Evolutionary conservation across 495 filamentous ascomycete species (phyloP), one percentile per base, ranked within the genome.

Genomic region (Xylaria acuta): DNA sequence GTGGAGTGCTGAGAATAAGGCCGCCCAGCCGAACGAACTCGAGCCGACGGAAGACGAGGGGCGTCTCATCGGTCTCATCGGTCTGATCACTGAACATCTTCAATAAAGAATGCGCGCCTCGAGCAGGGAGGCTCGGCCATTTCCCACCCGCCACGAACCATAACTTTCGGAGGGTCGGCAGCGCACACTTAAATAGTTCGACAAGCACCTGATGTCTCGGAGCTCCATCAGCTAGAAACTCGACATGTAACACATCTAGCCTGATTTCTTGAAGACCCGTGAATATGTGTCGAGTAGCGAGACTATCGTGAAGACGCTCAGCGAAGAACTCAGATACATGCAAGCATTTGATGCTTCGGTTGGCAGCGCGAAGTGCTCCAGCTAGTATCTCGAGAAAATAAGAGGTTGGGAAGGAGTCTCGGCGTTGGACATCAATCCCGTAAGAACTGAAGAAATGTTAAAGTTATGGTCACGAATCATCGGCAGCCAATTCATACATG

Each of bases 181-280:
- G 34, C 22, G 30, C 12, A 45, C 51, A 43, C 12, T 59, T 56
- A 32, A 69, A 69, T 34, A 69, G n/a, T 43, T 69, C 51, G 22
- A 69, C 36, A 59, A 69, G 40, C 4, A 58, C 34, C 51, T 56
- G 16, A n/a, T 36, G 16, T 12, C 16, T 59, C 34, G 18, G 11
- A 12, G 51, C 51, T 30, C 36, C 66, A 14, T 58, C 66, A 56
- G 18, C n/a, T 34, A 69, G 36, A 27, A 45, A 43, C 27, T 56
- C 34, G 36, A 59, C 51, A 32, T 58, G 34, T 45, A 45, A 41
- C 36, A 58, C n/a, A 6, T 59, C 51, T 16, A 69, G 20, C 7
- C 66, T 59, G 11, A 69, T 43, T 22, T 69, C 49, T 16, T 59
- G 51, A 30, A 69, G 66, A 32, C 66, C 66, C 2, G 66, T 69